phyloP scores from a whole-genome alignment of 352 stramenopile genomes.

The Pythium biforme region DNA sequence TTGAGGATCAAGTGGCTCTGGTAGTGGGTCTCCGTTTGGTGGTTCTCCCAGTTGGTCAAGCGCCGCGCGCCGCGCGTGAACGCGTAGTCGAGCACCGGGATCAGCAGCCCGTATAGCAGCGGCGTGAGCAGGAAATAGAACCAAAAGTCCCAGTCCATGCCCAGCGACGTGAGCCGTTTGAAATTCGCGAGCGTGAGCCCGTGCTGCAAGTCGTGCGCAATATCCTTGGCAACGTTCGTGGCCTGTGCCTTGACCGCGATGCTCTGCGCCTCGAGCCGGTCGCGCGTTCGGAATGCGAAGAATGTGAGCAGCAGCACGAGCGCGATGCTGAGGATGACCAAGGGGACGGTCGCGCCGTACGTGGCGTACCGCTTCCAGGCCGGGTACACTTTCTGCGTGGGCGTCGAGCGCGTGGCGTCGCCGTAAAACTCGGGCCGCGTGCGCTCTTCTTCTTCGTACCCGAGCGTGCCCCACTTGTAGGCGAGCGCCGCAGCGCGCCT shows the following conservation, averaged over 20 bases:
- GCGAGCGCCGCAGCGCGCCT: conserved; percentile 71
- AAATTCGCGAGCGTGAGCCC: conserved; percentile 66
- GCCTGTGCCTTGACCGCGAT: conserved; percentile 46
- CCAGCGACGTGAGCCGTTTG: conserved; percentile 45
- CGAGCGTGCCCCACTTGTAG: conserved; percentile 88
- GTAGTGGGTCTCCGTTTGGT: conserved; percentile 82
- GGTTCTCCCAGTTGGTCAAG: conserved; percentile 95
- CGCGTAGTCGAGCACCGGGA: conserved; percentile 67
- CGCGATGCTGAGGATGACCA: conserved; percentile 57
- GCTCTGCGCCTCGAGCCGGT: conserved; percentile 57
- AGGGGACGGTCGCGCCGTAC: conserved; percentile 66
- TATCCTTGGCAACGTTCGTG: conserved; percentile 44
- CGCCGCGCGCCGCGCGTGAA: conserved; percentile 87
- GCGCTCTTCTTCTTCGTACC: conserved; percentile 85
- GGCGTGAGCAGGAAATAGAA: conserved; percentile 85
- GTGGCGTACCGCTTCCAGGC: conserved; percentile 75
- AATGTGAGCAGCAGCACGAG: conserved; percentile 60
- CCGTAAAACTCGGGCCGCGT: conserved; percentile 84
- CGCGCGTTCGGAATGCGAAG: conserved; percentile 76
- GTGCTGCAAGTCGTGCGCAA: conserved; percentile 36
- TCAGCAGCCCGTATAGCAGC: conserved; percentile 83
- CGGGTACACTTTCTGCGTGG: conserved; percentile 49
- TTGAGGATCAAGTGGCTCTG: conserved; percentile 96
- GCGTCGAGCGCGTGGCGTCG: conserved; percentile 36
- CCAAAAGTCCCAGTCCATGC: conserved; percentile 81